phyloP scores from a whole-genome alignment of 2,329 filamentous ascomycete genomes.

The Trichophyton simii region DNA sequence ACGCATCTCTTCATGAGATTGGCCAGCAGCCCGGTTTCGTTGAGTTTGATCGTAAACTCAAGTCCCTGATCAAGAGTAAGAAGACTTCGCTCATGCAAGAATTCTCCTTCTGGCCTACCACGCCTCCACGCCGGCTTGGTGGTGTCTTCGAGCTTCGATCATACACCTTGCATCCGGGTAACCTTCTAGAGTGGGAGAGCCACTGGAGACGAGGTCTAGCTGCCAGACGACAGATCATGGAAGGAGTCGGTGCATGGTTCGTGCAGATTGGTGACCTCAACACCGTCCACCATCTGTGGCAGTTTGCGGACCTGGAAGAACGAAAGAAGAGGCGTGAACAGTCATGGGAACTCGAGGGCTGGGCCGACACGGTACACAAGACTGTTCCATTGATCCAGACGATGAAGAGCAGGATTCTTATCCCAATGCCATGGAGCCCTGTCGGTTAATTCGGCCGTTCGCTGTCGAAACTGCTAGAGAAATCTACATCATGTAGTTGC shows the following conservation, averaged over 20 bases:
- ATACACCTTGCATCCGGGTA: slow-evolving; percentile 90
- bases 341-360: slow-evolving; percentile 90
- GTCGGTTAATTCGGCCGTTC: slow-evolving; percentile 49
- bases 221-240: slow-evolving; percentile 91
- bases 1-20: slow-evolving; percentile 78
- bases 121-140: slow-evolving; percentile 74
- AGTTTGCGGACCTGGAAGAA: slow-evolving; percentile 94
- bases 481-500: neutral
- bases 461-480: neutral
- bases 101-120: slow-evolving; percentile 98
- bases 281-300: slow-evolving; percentile 96
- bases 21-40: slow-evolving; percentile 69
- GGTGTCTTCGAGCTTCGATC: slow-evolving; percentile 93
- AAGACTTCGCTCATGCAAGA: slow-evolving; percentile 94
- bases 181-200: slow-evolving; percentile 95
- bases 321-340: slow-evolving; percentile 79
- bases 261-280: slow-evolving; percentile 96
- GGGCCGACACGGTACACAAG: slow-evolving; percentile 96
- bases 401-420: slow-evolving; percentile 88
- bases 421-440: slow-evolving; percentile 94
- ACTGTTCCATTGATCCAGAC: slow-evolving; percentile 92
- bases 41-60: slow-evolving; percentile 73
- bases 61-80: slow-evolving; percentile 72
- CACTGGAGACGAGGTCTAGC: slow-evolving; percentile 90
- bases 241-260: slow-evolving; percentile 96